Evolutionary conservation across 768 basidiomycete genomes (phyloP).

Genomic region (Hericium erinaceus): DNA sequence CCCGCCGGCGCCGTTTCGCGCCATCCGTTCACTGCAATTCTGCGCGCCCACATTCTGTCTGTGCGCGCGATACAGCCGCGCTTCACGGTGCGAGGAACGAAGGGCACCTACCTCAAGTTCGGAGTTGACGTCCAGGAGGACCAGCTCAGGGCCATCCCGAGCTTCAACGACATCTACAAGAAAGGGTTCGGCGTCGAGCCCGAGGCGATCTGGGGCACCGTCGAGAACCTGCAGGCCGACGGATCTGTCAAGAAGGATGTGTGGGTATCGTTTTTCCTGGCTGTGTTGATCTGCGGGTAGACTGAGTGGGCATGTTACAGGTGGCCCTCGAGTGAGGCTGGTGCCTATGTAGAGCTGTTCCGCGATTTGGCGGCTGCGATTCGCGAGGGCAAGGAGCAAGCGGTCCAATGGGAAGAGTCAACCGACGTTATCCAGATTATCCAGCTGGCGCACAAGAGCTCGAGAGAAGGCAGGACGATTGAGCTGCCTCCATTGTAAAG

Average conservation of each 20-base stretch:
- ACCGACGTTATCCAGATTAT: conserved; percentile 66
- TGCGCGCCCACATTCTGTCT: conserved; percentile 63
- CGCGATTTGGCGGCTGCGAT: conserved; percentile 58
- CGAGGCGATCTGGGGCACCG: conserved; percentile 48
- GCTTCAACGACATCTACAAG: conserved; percentile 35
- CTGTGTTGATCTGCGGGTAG: conserved; percentile 7
- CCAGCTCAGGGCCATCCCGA: conserved; percentile 50
- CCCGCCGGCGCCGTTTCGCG: conserved; percentile 28
- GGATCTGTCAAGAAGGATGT: conserved; percentile 25
- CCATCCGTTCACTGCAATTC: conserved; percentile 55
- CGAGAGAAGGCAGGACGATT: conserved; percentile 46
- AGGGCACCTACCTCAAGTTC: conserved; percentile 64
- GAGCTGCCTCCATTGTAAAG: conserved; percentile 16
- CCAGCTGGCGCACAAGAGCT: conserved; percentile 62
- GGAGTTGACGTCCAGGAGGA: conserved; percentile 77
- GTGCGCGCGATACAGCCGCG: conserved; percentile 58
- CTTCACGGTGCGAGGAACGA: conserved; percentile 62
- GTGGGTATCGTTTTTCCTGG: conserved; percentile 21
- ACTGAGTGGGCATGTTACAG: conserved; percentile 24
- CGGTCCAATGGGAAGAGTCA: conserved; percentile 69
- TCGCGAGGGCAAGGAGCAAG: conserved; percentile 39
- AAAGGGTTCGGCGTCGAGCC: conserved; percentile 52
- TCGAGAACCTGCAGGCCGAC: conserved; percentile 47
- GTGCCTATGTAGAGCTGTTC: conserved; percentile 54
- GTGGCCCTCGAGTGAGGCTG: conserved; percentile 53